Evolutionary conservation across 2,329 filamentous ascomycete species (phyloP).

Genomic region (Arthrocladium fulminans): DNA sequence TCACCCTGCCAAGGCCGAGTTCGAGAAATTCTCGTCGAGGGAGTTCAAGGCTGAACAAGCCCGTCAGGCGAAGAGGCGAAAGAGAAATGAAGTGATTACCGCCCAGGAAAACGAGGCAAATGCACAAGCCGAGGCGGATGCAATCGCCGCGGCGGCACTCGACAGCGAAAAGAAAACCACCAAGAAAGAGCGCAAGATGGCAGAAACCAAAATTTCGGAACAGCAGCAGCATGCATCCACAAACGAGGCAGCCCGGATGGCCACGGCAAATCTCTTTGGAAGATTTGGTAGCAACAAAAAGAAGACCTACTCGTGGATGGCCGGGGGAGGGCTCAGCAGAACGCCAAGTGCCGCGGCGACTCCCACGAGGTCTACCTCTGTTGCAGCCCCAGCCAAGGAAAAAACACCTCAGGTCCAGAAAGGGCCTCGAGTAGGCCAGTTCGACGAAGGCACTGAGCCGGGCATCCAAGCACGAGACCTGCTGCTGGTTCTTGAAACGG

Average conservation of each 20-base stretch:
- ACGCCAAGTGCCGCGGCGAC: slow-evolving; percentile 7
- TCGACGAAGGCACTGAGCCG: slow-evolving; percentile 68
- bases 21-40: slow-evolving; percentile 38
- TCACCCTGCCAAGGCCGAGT: slow-evolving; percentile 24
- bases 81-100: slow-evolving; percentile 50
- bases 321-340: slow-evolving; percentile 27
- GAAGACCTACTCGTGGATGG: slow-evolving; percentile 42
- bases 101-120: slow-evolving; percentile 43
- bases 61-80: slow-evolving; percentile 58
- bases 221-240: slow-evolving; percentile 71
- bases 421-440: slow-evolving; percentile 59
- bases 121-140: slow-evolving; percentile 26
- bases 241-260: slow-evolving; percentile 72
- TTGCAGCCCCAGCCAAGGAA: slow-evolving; percentile 15
- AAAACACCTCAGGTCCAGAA: slow-evolving; percentile 22
- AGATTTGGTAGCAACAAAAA: slow-evolving; percentile 35
- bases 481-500: slow-evolving; percentile 67
- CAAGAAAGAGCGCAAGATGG: slow-evolving; percentile 79
- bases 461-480: slow-evolving; percentile 80
- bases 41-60: slow-evolving; percentile 67
- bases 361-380: slow-evolving; percentile 13
- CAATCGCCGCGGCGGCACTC: slow-evolving; percentile 42
- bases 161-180: slow-evolving; percentile 60
- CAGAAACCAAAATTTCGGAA: slow-evolving; percentile 65
- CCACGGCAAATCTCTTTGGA: slow-evolving; percentile 54